phyloP scores from a whole-genome alignment of 495 filamentous ascomycete genomes.

The Oidiodendron maius region DNA sequence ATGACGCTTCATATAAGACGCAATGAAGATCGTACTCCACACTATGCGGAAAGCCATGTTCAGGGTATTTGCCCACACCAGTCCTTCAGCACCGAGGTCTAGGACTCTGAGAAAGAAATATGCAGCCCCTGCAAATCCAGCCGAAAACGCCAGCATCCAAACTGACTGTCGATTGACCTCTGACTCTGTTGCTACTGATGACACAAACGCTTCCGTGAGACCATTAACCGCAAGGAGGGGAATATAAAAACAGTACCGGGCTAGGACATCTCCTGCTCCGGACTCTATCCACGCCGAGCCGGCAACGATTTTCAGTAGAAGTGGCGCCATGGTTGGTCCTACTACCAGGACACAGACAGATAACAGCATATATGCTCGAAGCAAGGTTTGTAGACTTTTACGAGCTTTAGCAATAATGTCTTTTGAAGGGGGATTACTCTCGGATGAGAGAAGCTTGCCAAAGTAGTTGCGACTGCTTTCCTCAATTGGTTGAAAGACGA shows the following conservation, averaged over 20 bases:
- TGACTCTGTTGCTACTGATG: slow-evolving; percentile 64
- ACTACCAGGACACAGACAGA: slow-evolving; percentile 59
- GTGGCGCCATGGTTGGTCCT: slow-evolving; percentile 66
- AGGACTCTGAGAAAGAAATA: slow-evolving; percentile 62
- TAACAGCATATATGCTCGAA: slow-evolving; percentile 61
- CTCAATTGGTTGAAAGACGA: slow-evolving; percentile 92
- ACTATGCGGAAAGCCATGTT: slow-evolving; percentile 79
- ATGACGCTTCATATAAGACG: slow-evolving; percentile 47
- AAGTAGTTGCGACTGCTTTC: slow-evolving; percentile 87
- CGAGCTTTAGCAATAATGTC: slow-evolving; percentile 29
- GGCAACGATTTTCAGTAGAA: slow-evolving; percentile 64
- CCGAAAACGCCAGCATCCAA: slow-evolving; percentile 77
- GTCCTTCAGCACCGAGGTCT: slow-evolving; percentile 64
- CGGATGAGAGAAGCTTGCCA: slow-evolving; percentile 55
- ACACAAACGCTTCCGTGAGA: slow-evolving; percentile 86
- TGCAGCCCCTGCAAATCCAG: slow-evolving; percentile 63
- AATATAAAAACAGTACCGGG: slow-evolving; percentile 84
- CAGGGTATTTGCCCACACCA: slow-evolving; percentile 79
- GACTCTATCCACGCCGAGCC: slow-evolving; percentile 67
- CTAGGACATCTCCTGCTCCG: slow-evolving; percentile 57
- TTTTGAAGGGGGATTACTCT: slow-evolving; percentile 6
- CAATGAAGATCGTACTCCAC: slow-evolving; percentile 74
- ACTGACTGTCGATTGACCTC: slow-evolving; percentile 69
- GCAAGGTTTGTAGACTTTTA: slow-evolving; percentile 41
- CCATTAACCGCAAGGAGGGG: slow-evolving; percentile 90